Evolutionary conservation across 129 eudicot genomes (phyloP).

Genomic region (Escallonia herrerae): DNA sequence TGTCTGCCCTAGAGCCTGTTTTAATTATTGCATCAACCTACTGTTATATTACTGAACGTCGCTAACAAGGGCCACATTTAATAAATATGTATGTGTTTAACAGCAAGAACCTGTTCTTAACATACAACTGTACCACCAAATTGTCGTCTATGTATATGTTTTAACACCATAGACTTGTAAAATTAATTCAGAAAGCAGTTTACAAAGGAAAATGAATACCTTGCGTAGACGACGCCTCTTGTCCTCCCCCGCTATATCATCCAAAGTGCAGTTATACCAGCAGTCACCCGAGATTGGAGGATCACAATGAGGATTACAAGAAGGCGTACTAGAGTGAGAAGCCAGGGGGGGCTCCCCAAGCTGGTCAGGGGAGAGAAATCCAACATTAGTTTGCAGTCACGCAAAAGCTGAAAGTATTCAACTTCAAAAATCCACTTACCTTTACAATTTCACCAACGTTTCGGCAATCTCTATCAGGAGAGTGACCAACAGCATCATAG

Average conservation of each 20-base stretch:
- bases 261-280: constrained; percentile 90
- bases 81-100: too few species aligned
- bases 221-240: constrained; percentile 80
- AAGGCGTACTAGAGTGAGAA: constrained; percentile 40
- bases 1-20: constrained; percentile 95
- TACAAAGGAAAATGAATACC: constrained; percentile 25
- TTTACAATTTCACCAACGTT: constrained; percentile 80
- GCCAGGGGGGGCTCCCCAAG: constrained; percentile 81
- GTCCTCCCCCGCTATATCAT: constrained; percentile 87
- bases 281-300: constrained; percentile 82
- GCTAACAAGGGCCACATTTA: too few species aligned
- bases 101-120: too few species aligned
- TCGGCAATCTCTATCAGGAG: constrained; percentile 89
- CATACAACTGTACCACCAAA: too few species aligned
- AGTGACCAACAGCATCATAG: constrained; percentile 96
- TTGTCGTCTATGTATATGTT: background rate
- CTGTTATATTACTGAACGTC: background rate
- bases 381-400: background rate
- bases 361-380: constrained; percentile 23
- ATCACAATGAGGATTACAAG: constrained; percentile 70
- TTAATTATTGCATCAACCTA: background rate
- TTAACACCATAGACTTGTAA: background rate
- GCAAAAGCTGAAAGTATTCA: background rate
- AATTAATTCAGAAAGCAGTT: background rate
- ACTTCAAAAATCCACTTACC: constrained; percentile 31